Conservation (phyloP, 2,329 filamentous ascomycete genomes). For the Neocatenulostroma microsporum region DNA sequence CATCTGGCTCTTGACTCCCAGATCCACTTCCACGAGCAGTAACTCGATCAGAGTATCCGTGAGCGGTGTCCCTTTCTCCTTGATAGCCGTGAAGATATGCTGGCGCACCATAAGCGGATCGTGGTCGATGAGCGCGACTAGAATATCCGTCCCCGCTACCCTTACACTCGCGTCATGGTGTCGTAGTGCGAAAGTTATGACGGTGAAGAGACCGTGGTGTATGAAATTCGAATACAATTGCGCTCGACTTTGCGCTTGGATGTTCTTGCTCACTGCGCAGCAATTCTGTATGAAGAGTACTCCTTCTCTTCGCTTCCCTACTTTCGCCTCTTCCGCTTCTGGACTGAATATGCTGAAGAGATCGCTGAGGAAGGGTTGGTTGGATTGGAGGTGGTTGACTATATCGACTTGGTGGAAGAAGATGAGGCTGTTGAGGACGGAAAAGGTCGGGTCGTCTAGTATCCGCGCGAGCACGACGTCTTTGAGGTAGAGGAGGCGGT, state of each 20-base stretch:
- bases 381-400: slow-evolving; percentile 84
- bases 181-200: slow-evolving; percentile 85
- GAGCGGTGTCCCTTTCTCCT: slow-evolving; percentile 74
- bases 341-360: slow-evolving; percentile 78
- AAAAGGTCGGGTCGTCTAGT: slow-evolving; percentile 94
- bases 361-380: slow-evolving; percentile 68
- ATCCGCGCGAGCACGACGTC: slow-evolving; percentile 97
- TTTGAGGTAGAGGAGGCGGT: slow-evolving; percentile 91
- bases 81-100: slow-evolving; percentile 86
- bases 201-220: slow-evolving; percentile 72
- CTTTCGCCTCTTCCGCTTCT: slow-evolving; percentile 51
- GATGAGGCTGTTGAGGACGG: slow-evolving; percentile 92
- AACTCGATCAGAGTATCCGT: slow-evolving; percentile 92
- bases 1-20: slow-evolving; percentile 92
- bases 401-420: slow-evolving; percentile 99
- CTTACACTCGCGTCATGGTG: slow-evolving; percentile 77
- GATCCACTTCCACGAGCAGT: slow-evolving; percentile 79
- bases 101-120: slow-evolving; percentile 89
- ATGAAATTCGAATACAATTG: slow-evolving; percentile 87
- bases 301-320: slow-evolving; percentile 76
- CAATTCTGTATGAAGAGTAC: slow-evolving; percentile 97
- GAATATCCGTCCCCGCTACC: slow-evolving; percentile 85
- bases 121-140: slow-evolving; percentile 91
- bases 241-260: slow-evolving; percentile 74
- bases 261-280: slow-evolving; percentile 85